Evolutionary conservation across 176 grass and related monocot species (phyloP), one percentile per base, ranked within the genome.

Genomic region (Melocanna baccifera): DNA sequence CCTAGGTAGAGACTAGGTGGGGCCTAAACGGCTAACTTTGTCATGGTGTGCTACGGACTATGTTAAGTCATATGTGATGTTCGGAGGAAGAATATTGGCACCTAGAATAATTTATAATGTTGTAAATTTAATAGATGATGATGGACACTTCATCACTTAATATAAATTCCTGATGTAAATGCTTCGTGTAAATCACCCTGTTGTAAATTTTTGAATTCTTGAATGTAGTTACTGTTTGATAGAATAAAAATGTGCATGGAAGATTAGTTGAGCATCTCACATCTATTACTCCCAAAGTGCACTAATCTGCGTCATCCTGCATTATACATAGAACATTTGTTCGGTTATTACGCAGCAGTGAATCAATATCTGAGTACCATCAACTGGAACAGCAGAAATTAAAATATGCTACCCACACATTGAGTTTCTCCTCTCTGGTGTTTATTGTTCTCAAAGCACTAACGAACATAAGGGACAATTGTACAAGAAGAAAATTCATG

Each of bases 401-500:
- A 42, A 94, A 96, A 78, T 94, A 99, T 81, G 96, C 89, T 10
- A 99, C 96, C 96, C 96, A 99, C 79, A 99, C 87, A 89, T 96
- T 96, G 34, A 96, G 89, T 76, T 95, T 99, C 78, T 99, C 91
- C 74, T 99, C 93, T 57, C 86, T 78, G 36, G 92, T 73, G 59
- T 82, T 94, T 89, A 99, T 99, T 83, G 93, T 96, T 84, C 84
- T 94, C 75, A 94, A 81, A 70, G 96, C 93, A 89, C 96, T 98
- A 90, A 73, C 43, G 66, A 84, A 39, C 53, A 87, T 0, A 18
- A 79, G 29, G 72, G 50, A 71, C 15, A 65, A 53, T 72, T 50
- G 9, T 39, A 83, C 18, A 90, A 83, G 48, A 78, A 73, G 58
- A 62, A 73, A 71, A 86, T 56, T 23, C 18, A 46, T 79, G 28